Percentiles rank a stretch among this genome's conserved stretches.
These are phyloP conservation scores for Eimeria necatrix DNA, from an alignment of 169 alveolate species.

Conservation along the genomic window DNA sequence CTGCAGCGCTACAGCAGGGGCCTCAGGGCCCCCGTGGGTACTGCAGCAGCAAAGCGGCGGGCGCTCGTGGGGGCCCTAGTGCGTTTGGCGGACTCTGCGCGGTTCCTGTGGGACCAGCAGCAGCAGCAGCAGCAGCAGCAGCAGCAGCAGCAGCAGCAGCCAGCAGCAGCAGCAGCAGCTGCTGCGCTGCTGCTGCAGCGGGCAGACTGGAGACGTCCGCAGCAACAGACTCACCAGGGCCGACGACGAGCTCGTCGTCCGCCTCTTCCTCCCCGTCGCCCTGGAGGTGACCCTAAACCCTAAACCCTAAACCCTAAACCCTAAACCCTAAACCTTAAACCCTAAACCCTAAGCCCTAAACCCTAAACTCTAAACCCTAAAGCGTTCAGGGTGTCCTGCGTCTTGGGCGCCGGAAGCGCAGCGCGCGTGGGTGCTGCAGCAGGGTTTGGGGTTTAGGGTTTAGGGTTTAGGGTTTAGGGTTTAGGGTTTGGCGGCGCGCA, in stretches of 20 bases:
- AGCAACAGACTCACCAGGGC: slow-evolving; percentile 18
- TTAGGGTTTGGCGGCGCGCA: background rate
- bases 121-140: background rate
- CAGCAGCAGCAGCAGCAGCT: background rate
- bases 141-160: no score
- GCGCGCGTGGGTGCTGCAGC: background rate
- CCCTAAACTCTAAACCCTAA: no score
- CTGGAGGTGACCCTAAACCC: slow-evolving; percentile 34
- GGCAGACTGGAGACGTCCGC: background rate
- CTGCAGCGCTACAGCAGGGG: slow-evolving; percentile 27
- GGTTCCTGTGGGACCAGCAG: slow-evolving; percentile 4
- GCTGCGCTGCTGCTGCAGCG: slow-evolving; percentile 35
- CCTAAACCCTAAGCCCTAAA: no score
- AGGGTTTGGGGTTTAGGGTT: background rate
- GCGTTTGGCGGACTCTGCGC: slow-evolving; percentile 33
- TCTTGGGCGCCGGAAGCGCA: background rate
- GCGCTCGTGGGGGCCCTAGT: slow-evolving; percentile 27
- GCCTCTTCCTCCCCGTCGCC: slow-evolving; percentile 39
- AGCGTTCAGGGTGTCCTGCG: no score
- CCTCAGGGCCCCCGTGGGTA: slow-evolving; percentile 11
- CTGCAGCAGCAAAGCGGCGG: slow-evolving; percentile 6
- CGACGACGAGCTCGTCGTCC: slow-evolving; percentile 43
- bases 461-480: background rate
- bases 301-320: slow-evolving; percentile 2
- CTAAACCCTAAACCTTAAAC: background rate